Evolutionary conservation across 345 rosid species (phyloP).

Genomic region (Salix suchowensis): DNA sequence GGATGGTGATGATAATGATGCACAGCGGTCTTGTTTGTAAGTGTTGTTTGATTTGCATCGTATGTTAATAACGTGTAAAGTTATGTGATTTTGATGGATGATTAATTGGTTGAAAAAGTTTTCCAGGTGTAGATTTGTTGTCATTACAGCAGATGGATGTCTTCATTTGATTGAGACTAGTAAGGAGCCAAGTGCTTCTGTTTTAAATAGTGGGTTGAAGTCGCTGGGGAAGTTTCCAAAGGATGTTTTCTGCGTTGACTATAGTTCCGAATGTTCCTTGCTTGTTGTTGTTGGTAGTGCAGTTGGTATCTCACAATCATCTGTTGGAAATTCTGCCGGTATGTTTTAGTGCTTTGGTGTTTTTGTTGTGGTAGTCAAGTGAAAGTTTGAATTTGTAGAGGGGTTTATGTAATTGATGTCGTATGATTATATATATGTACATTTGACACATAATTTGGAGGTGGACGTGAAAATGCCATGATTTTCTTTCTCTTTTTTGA

Average conservation of each 20-base stretch:
- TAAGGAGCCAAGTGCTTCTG: slow-evolving; percentile 59
- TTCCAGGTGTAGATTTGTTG: slow-evolving; percentile 67
- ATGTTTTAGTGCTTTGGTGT: slow-evolving; percentile 25
- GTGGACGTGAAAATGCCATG: not conserved
- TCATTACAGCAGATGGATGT: slow-evolving; percentile 67
- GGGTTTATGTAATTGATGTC: not conserved
- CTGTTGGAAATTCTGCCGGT: slow-evolving; percentile 61
- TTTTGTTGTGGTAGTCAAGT: not conserved
- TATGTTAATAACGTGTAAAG: not conserved
- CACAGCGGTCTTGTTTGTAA: slow-evolving; percentile 60
- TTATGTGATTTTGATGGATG: not conserved
- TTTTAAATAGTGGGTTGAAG: slow-evolving; percentile 37
- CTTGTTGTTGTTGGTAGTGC: slow-evolving; percentile 56
- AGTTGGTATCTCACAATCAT: slow-evolving; percentile 31
- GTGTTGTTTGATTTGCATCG: slow-evolving; percentile 13
- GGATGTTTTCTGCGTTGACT: slow-evolving; percentile 68
- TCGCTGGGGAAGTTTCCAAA: slow-evolving; percentile 53
- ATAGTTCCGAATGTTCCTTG: slow-evolving; percentile 55
- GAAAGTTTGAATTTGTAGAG: not conserved
- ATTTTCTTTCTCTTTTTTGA: not conserved
- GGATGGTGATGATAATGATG: slow-evolving; percentile 42
- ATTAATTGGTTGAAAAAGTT: slow-evolving; percentile 19
- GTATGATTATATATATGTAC: not conserved
- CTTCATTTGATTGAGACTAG: slow-evolving; percentile 64
- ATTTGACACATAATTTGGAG: not conserved